Base-by-base conservation (phyloP, 169 alveolate genomes). In the Cytauxzoon felis region DNA sequence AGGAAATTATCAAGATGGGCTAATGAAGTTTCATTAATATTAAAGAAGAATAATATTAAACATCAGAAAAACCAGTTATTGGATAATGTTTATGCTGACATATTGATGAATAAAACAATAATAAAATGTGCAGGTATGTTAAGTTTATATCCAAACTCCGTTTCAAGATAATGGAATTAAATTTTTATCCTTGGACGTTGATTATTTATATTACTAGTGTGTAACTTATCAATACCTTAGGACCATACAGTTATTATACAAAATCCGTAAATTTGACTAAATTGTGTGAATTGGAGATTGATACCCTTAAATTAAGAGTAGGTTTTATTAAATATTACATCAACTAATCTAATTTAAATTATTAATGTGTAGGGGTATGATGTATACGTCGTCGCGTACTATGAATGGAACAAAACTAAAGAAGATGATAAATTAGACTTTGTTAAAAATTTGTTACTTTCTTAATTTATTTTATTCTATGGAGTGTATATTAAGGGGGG, bases 201-300 rank as follows among this genome's bases (percentile, higher is more conserved):
- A n/a, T n/a, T n/a, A n/a, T n/a, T n/a, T n/a, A n/a, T n/a, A n/a
- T n/a, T n/a, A n/a, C n/a, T n/a, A n/a, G n/a, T n/a, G n/a, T n/a
- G n/a, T n/a, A n/a, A n/a, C n/a, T n/a, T n/a, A n/a, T n/a, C n/a
- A n/a, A n/a, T n/a, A n/a, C n/a, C n/a, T 29, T 67, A 80, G 91
- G 91, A 1, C 92, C 92, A 11, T 87, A 69, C 67, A 87, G 90
- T 69, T 81, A 87, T 76, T 87, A 87, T 64, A 82, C 87, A 19
- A 81, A 64, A 57, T 87, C 92, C 5, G 38, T 26, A 19, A 16
- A 50, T 30, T 50, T 57, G 68, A 76, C 80, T 2, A 54, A 27
- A 27, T 66, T 76, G 38, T 45, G 78, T 8, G 54, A 76, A 18
- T 36, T 59, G 34, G 76, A 76, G 56, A 40, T 50, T n/a, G 26